Base-by-base conservation (phyloP, 164 flowering plant genomes). In the Aristolochia fimbriata region DNA sequence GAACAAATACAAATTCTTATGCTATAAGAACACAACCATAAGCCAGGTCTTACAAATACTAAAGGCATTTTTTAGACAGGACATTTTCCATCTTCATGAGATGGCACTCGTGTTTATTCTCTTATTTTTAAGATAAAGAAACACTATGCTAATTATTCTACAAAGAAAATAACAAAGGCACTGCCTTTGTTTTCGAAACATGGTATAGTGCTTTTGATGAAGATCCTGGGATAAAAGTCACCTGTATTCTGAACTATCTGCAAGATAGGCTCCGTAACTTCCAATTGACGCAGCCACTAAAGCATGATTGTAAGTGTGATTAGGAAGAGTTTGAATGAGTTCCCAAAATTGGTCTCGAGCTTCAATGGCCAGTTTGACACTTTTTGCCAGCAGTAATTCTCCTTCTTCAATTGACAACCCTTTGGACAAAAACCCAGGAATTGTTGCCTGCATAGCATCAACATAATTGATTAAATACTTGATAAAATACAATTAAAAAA, bases 231-330 rank as follows among this genome's bases (percentile, higher is more conserved):
- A 48, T 51, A 65, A 25, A 1, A 59, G 22, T 41, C 27, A 86
- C 98, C 93, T 93, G 79, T 89, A 89, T 47, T 93, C 97, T 3
- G 98, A 93, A 16, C 97, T 97, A 81, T 93, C 97, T 23, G 98
- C 98, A 69, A 93, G 88, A 71, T 86, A 90, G 62, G 98, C 97
- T 61, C 98, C 98, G 73, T 87, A 93, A 78, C 98, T 86, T 62
- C 97, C 98, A 60, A 92, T 75, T 7, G 97, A 92, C 15, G 97
- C 98, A 37, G 98, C 96, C 61, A 93, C 94, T 63, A 93, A 55
- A 47, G 92, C 87, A 54, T 74, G 76, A 68, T 78, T 80, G 51
- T 79, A 78, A 21, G 60, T 50, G 57, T 71, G 73, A 2, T 62
- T 73, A 5, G 74, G 70, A 43, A 31, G 51, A 9, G 33, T 53